These are phyloP conservation scores for Harringtonia lauricola DNA, from an alignment of 2,329 filamentous ascomycete species.

Conservation along the genomic window DNA sequence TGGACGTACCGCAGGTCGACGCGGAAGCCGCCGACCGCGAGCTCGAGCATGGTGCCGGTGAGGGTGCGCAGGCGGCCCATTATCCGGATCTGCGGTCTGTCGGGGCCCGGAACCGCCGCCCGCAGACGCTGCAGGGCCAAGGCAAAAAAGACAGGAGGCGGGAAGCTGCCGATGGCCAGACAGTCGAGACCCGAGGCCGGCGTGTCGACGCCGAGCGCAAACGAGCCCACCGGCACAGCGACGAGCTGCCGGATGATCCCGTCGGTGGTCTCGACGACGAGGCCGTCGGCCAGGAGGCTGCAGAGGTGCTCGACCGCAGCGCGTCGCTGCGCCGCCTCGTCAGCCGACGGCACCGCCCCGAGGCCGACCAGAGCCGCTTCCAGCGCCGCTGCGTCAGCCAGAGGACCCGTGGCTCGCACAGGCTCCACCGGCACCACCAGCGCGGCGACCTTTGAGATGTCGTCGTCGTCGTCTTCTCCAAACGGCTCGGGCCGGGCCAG, in stretches of 20 bases:
- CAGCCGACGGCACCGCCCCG: constrained; percentile 32
- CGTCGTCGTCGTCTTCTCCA: not conserved
- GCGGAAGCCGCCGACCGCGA: constrained; percentile 45
- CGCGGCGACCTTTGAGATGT: not conserved
- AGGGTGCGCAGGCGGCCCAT: constrained; percentile 46
- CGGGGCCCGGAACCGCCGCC: constrained; percentile 19
- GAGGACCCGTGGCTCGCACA: constrained; percentile 15
- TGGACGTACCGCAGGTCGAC: constrained; percentile 59
- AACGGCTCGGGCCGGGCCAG: constrained; percentile 15
- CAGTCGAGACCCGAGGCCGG: constrained; percentile 52
- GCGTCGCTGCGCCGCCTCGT: constrained; percentile 22
- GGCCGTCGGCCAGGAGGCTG: constrained; percentile 1
- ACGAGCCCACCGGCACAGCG: constrained; percentile 54
- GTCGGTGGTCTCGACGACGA: not conserved
- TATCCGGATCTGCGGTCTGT: constrained; percentile 26
- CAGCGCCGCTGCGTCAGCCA: constrained; percentile 24
- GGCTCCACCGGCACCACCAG: constrained; percentile 23
- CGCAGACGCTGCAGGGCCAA: constrained; percentile 43
- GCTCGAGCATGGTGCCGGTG: constrained; percentile 53
- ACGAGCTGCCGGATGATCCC: constrained; percentile 25
- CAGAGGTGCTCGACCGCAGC: constrained; percentile 10
- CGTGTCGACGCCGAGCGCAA: constrained; percentile 52
- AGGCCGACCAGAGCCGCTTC: constrained; percentile 24
- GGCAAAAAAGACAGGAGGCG: constrained; percentile 49
- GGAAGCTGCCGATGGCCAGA: constrained; percentile 52